phyloP scores from a whole-genome alignment of 83 land plant species.

The Isoetes engelmannii region DNA sequence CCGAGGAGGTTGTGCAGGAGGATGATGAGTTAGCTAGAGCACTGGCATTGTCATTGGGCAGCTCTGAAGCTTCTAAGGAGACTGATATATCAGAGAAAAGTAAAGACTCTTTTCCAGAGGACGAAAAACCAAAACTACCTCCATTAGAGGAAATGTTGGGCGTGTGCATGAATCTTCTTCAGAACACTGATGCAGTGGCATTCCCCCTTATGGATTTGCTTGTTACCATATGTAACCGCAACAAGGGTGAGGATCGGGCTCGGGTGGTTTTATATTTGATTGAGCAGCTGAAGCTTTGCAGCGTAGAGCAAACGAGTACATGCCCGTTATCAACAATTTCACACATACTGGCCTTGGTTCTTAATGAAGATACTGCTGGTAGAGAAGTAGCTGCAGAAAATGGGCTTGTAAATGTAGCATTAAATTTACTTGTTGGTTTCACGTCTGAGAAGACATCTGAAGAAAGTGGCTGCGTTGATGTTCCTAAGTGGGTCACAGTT shows the following conservation, averaged over 20 bases:
- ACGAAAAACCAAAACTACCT: conserved; percentile 60
- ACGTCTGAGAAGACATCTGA: conserved; percentile 15
- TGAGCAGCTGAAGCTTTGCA: conserved; percentile 52
- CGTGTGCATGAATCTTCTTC: conserved; percentile 62
- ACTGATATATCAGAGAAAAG: conserved; percentile 44
- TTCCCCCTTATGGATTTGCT: conserved; percentile 82
- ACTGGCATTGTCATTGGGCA: conserved; percentile 89
- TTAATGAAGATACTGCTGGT: conserved; percentile 72
- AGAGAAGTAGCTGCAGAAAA: conserved; percentile 71
- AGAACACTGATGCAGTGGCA: conserved; percentile 59
- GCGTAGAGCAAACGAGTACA: conserved; percentile 27
- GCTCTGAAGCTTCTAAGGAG: conserved; percentile 33
- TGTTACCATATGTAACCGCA: conserved; percentile 71
- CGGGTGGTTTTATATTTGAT: conserved; percentile 59
- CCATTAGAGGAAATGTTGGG: conserved; percentile 69
- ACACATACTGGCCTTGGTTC: conserved; percentile 81
- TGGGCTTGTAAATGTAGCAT: conserved; percentile 57
- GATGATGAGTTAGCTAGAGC: conserved; percentile 99
- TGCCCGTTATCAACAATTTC: conserved; percentile 56
- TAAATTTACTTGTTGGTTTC: conserved; percentile 55
- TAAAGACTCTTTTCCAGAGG: conserved; percentile 46
- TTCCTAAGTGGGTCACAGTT: conserved; percentile 87
- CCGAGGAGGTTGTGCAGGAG: conserved; percentile 73
- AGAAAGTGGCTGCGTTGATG: conserved; percentile 34
- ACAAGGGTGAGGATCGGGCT: conserved; percentile 72